phyloP scores from a whole-genome alignment of 805 yeast genomes.

The Saturnispora serradocipensis region DNA sequence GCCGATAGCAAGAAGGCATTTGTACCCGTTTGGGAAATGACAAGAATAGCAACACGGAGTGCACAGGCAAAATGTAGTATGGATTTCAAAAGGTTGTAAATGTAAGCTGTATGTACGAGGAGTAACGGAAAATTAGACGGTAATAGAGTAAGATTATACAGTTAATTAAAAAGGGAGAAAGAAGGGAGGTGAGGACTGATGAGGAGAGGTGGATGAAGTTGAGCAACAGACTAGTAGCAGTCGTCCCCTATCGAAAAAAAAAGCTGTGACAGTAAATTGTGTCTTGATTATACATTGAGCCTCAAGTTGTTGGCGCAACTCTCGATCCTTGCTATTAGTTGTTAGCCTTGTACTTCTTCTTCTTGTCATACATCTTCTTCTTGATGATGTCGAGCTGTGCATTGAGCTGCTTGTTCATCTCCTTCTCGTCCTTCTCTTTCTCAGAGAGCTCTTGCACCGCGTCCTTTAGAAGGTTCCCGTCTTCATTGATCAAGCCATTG shows the following conservation, averaged over 20 bases:
- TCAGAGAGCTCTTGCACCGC: neutral
- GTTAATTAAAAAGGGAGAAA: too few relatives aligned
- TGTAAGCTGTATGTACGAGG: too few relatives aligned
- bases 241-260: too few relatives aligned
- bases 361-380: neutral
- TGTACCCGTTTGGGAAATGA: neutral
- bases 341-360: neutral
- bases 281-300: too few relatives aligned
- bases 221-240: too few relatives aligned
- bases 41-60: neutral
- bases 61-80: neutral
- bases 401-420: neutral
- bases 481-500: slow-evolving; percentile 5
- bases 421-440: neutral
- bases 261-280: too few relatives aligned
- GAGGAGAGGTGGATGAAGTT: too few relatives aligned
- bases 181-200: too few relatives aligned
- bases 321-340: neutral
- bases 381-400: neutral
- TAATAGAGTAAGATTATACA: too few relatives aligned
- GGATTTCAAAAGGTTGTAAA: too few relatives aligned
- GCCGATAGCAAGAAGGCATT: neutral
- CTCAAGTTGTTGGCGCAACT: too few relatives aligned
- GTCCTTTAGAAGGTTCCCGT: neutral
- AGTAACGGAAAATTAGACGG: too few relatives aligned